Conservation (phyloP, 805 yeast species). For the Kurtzmaniella cleridarum region DNA sequence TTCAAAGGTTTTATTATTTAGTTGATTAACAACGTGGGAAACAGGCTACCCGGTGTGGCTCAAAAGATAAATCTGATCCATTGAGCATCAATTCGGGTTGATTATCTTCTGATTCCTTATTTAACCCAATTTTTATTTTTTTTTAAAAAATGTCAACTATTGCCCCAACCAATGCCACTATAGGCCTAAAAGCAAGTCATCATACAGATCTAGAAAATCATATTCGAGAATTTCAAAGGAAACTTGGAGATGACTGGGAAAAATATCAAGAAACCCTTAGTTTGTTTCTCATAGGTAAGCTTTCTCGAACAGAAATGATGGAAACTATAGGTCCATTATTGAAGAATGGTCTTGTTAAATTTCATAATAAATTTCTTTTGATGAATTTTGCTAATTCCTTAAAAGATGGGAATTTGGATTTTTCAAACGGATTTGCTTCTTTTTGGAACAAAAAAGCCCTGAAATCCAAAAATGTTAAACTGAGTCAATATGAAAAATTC, state of each 20-base stretch:
- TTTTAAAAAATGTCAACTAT: not conserved
- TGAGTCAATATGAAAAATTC: constrained; percentile 73
- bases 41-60: too few species aligned
- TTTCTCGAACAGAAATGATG: constrained; percentile 71
- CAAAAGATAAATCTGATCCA: too few species aligned
- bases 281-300: constrained; percentile 68
- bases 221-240: constrained; percentile 67
- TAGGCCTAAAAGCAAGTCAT: constrained; percentile 12
- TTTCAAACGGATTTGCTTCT: constrained; percentile 35
- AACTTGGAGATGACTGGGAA: constrained; percentile 80
- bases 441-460: constrained; percentile 44
- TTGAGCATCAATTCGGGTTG: too few species aligned
- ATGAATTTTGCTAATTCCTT: constrained; percentile 81
- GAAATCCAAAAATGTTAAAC: constrained; percentile 42
- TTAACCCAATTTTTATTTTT: not conserved
- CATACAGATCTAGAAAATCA: constrained; percentile 38
- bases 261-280: constrained; percentile 76
- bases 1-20: too few species aligned
- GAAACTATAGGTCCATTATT: constrained; percentile 54
- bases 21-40: too few species aligned
- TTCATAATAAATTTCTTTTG: constrained; percentile 80
- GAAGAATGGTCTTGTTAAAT: constrained; percentile 40
- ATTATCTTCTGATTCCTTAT: not conserved
- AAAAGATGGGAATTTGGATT: constrained; percentile 65
- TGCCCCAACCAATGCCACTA: not conserved